These are phyloP conservation scores for Phytopythium cucurbitacearum DNA, from an alignment of 352 stramenopile species.

Conservation along the genomic window DNA sequence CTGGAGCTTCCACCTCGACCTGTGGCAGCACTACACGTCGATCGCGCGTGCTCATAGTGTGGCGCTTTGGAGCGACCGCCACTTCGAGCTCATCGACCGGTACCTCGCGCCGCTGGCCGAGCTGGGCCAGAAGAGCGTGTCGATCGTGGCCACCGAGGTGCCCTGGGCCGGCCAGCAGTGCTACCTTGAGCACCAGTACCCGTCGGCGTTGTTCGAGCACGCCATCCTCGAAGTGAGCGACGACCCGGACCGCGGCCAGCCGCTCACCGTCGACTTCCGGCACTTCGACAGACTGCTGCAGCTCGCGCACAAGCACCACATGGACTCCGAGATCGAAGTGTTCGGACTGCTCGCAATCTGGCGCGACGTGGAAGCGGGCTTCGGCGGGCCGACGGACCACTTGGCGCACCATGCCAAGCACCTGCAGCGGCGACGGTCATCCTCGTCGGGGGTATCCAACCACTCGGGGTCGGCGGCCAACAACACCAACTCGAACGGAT, in stretches of 20 bases:
- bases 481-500: no score
- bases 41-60: constrained; percentile 49
- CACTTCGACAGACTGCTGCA: constrained; percentile 64
- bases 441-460: constrained; percentile 12
- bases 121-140: constrained; percentile 72
- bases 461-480: no score
- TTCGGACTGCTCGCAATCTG: constrained; percentile 73
- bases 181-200: constrained; percentile 61
- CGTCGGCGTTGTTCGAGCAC: constrained; percentile 70
- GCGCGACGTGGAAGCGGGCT: constrained; percentile 51
- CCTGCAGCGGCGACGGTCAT: constrained; percentile 12
- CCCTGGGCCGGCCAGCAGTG: constrained; percentile 76
- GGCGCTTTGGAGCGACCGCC: constrained; percentile 55
- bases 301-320: constrained; percentile 36
- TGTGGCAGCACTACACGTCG: constrained; percentile 73
- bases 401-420: constrained; percentile 18
- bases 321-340: constrained; percentile 70
- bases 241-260: constrained; percentile 22
- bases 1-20: constrained; percentile 67
- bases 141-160: constrained; percentile 71
- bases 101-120: constrained; percentile 55
- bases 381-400: constrained; percentile 50
- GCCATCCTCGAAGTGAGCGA: constrained; percentile 62
- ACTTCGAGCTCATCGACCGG: constrained; percentile 65
- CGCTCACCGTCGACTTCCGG: constrained; percentile 53